These are phyloP conservation scores for Chaetoceros muelleri DNA, from an alignment of 108 stramenopile species.

Conservation along the genomic window DNA sequence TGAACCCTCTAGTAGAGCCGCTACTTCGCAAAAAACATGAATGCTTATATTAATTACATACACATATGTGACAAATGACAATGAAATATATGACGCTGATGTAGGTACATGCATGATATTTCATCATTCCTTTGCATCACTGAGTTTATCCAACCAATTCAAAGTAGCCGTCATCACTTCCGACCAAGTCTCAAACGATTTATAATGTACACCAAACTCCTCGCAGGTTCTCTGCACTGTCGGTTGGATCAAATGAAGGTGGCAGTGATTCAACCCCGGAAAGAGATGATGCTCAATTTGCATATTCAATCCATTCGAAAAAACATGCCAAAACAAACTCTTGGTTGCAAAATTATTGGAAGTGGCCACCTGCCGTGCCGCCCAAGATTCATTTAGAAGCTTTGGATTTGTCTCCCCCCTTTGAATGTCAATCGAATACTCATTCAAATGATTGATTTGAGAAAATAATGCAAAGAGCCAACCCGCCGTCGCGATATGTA, in stretches of 20 bases:
- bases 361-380: conserved; percentile 47
- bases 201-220: conserved; percentile 56
- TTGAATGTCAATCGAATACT: conserved; percentile 22
- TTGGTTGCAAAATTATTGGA: conserved; percentile 48
- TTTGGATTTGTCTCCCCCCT: background rate
- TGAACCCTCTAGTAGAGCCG: too few relatives aligned
- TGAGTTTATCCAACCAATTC: conserved; percentile 30
- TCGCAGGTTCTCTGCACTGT: conserved; percentile 54
- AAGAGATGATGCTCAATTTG: conserved; percentile 67
- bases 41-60: too few relatives aligned
- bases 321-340: conserved; percentile 25
- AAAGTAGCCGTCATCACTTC: conserved; percentile 31
- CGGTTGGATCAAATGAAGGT: conserved; percentile 72
- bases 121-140: too few relatives aligned
- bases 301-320: conserved; percentile 51
- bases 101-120: too few relatives aligned
- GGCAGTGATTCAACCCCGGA: conserved; percentile 51
- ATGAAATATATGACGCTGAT: too few relatives aligned
- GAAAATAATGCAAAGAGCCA: conserved; percentile 53
- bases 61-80: too few relatives aligned
- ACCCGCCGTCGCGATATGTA: conserved; percentile 34
- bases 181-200: conserved; percentile 29
- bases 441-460: conserved; percentile 52
- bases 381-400: conserved; percentile 24
- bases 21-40: too few relatives aligned